Base-by-base conservation (phyloP, 331 rosid species). In the Quercus tomentella region DNA sequence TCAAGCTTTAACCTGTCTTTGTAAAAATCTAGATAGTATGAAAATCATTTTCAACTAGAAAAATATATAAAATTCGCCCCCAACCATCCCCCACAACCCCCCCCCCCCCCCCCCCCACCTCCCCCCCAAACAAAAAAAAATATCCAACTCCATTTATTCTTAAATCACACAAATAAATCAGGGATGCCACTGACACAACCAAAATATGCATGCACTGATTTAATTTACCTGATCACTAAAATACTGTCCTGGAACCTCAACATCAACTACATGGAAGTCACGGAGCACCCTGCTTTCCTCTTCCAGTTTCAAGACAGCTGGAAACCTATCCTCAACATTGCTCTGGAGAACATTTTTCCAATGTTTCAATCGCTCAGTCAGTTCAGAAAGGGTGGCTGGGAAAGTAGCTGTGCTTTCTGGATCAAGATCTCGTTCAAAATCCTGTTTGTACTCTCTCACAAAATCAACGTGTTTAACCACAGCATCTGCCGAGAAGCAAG, bases 271-370 rank as follows among this genome's bases (percentile, higher is more conserved):
- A 85, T 96, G 99, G 88, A 92, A 96, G 84, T 96, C 99, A 16
- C 98, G 93, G 86, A 96, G 80, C 74, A 96, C 99, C 93, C 88
- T 85, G 87, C 99, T 96, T 89, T 96, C 99, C 77, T 93, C 99
- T 90, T 96, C 99, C 82, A 96, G 88, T 82, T 92, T 96, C 87
- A 93, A 80, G 43, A 96, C 97, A 35, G 97, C 98, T 1, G 99
- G 99, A 90, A 96, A 93, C 87, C 99, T 89, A 81, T 96, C 99
- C 87, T 96, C 99, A 11, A 96, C 99, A 86, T 96, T 96, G 82
- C 99, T 89, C 83, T 96, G 99, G 62, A 96, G 97, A 79, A 96
- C 89, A 87, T 90, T 96, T 89, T 96, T 96, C 99, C 99, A 96
- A 88, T 92, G 97, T 85, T 96, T 96, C 82, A 96, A 82, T 70